Percentiles rank a stretch among this genome's conserved stretches.
Conservation (phyloP, 2,329 filamentous ascomycete species). For the Penicillium palitans region DNA sequence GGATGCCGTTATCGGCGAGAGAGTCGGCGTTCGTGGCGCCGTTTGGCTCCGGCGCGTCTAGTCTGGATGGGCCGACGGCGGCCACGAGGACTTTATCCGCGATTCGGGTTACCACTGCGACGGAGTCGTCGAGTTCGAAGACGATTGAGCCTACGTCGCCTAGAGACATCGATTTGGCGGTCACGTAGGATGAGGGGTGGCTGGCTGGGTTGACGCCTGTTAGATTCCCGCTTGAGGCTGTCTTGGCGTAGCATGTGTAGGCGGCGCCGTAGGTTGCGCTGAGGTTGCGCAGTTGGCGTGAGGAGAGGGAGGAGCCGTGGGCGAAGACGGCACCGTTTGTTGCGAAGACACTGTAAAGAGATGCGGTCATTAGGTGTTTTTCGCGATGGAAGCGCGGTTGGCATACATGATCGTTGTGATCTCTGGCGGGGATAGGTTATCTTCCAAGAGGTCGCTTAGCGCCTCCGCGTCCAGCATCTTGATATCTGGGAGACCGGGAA, state of each 20-base stretch:
- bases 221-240: constrained; percentile 42
- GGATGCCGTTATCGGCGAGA: constrained; percentile 3
- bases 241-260: constrained; percentile 46
- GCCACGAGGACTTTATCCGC: constrained; percentile 47
- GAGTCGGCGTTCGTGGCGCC: constrained; percentile 3
- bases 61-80: constrained; percentile 42
- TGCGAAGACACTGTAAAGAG: constrained; percentile 39
- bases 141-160: constrained; percentile 48
- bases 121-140: constrained; percentile 44
- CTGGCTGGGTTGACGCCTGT: constrained; percentile 46
- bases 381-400: not conserved
- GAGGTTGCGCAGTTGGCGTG: constrained; percentile 44
- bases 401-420: constrained; percentile 47
- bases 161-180: constrained; percentile 42
- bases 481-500: constrained; percentile 44
- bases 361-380: not conserved
- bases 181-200: constrained; percentile 46
- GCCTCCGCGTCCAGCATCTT: constrained; percentile 47
- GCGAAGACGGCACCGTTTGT: constrained; percentile 48
- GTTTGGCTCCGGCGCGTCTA: constrained; percentile 9
- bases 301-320: constrained; percentile 41
- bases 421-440: constrained; percentile 46
- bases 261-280: constrained; percentile 47
- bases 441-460: constrained; percentile 43
- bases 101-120: constrained; percentile 45